phyloP scores from a whole-genome alignment of 805 yeast species.

The Candida succiphila region DNA sequence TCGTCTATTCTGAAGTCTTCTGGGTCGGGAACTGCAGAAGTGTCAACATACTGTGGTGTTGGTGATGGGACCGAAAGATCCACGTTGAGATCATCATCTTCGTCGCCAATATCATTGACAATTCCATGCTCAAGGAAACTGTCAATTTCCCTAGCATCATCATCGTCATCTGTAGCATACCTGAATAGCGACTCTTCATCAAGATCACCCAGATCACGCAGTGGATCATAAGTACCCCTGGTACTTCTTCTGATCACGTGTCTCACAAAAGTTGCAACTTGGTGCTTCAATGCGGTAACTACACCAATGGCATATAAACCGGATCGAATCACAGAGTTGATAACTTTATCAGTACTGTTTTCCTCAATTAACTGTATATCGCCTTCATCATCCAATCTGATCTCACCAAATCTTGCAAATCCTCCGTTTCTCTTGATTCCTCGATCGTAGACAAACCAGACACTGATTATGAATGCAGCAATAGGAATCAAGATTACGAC shows the following conservation, averaged over 20 bases:
- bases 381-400: constrained; percentile 70
- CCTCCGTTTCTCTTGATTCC: constrained; percentile 78
- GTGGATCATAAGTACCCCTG: constrained; percentile 18
- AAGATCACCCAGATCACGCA: constrained; percentile 4
- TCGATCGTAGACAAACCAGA: constrained; percentile 66
- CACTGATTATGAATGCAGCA: constrained; percentile 37
- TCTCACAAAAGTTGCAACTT: constrained; percentile 8
- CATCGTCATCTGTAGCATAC: constrained; percentile 27
- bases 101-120: constrained; percentile 23
- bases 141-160: constrained; percentile 39
- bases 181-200: constrained; percentile 22
- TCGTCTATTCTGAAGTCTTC: not conserved
- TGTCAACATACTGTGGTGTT: not conserved
- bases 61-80: not conserved
- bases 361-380: constrained; percentile 45
- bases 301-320: constrained; percentile 31
- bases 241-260: constrained; percentile 7
- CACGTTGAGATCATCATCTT: constrained; percentile 15
- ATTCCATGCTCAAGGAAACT: constrained; percentile 25
- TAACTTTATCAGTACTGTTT: constrained; percentile 46
- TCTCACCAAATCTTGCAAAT: constrained; percentile 71
- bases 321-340: constrained; percentile 48
- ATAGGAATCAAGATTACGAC: constrained; percentile 50
- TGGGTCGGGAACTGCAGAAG: not conserved
- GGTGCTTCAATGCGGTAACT: constrained; percentile 7